Conservation (phyloP, 352 stramenopile genomes). For the Bremia lactucae region DNA sequence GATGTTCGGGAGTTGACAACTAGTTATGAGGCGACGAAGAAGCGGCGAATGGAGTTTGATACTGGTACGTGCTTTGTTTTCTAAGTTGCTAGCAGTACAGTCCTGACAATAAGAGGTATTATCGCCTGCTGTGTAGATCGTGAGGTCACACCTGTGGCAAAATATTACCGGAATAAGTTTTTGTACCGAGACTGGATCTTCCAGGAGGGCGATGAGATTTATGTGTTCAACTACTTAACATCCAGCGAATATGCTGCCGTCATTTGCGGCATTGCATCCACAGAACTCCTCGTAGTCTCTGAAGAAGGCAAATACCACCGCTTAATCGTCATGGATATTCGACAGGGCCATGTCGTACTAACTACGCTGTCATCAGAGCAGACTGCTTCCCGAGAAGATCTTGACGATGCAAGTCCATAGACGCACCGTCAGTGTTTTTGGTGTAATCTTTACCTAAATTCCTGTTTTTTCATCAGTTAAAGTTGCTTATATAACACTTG, state of each 20-base stretch:
- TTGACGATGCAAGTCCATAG: slow-evolving; percentile 35
- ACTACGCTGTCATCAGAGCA: slow-evolving; percentile 45
- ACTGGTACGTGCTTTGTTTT: slow-evolving; percentile 14
- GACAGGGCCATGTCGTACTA: slow-evolving; percentile 48
- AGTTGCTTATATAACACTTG: slow-evolving; percentile 24
- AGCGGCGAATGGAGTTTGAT: slow-evolving; percentile 48
- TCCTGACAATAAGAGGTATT: slow-evolving; percentile 10
- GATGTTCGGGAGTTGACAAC: slow-evolving; percentile 52
- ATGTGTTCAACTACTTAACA: slow-evolving; percentile 48
- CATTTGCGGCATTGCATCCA: slow-evolving; percentile 54
- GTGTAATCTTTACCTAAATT: slow-evolving; percentile 9
- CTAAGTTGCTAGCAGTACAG: slow-evolving; percentile 3
- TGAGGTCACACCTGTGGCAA: slow-evolving; percentile 31
- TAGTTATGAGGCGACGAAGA: slow-evolving; percentile 44
- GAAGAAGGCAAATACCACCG: slow-evolving; percentile 72
- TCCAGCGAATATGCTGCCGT: slow-evolving; percentile 57
- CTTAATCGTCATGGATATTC: slow-evolving; percentile 69
- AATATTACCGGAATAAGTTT: slow-evolving; percentile 66
- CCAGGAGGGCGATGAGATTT: slow-evolving; percentile 71
- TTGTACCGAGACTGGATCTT: slow-evolving; percentile 69
- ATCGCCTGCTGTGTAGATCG: slow-evolving; percentile 14
- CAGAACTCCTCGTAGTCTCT: slow-evolving; percentile 66
- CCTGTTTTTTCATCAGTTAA: too few species aligned
- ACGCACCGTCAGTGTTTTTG: slow-evolving; percentile 8
- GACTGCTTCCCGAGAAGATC: slow-evolving; percentile 33